Conservation (phyloP, 768 basidiomycete species). For the Mycena albidolilacea region DNA sequence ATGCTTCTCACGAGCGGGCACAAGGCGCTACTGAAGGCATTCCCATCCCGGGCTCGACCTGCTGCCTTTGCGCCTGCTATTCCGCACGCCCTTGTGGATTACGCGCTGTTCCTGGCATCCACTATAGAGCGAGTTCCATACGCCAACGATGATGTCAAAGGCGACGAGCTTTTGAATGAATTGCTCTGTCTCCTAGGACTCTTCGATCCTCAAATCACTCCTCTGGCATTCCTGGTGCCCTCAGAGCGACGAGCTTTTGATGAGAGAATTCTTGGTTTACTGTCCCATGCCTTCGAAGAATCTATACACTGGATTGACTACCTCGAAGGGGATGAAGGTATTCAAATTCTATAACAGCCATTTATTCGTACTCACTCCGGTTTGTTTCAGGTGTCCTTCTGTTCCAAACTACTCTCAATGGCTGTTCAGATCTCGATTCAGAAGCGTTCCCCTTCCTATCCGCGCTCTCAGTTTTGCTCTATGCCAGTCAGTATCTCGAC, state of each 20-base stretch:
- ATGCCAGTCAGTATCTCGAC: conserved; percentile 18
- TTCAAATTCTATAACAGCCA: neutral
- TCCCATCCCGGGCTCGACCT: conserved; percentile 24
- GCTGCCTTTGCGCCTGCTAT: conserved; percentile 27
- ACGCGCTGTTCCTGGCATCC: conserved; percentile 25
- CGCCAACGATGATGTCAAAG: conserved; percentile 4
- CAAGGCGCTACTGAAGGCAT: conserved; percentile 30
- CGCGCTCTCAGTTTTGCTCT: conserved; percentile 22
- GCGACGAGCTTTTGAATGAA: conserved; percentile 13
- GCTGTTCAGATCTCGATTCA: conserved; percentile 20
- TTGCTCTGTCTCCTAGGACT: conserved; percentile 28
- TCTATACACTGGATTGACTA: conserved; percentile 1
- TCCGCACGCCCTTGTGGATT: conserved; percentile 25
- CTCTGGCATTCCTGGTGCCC: conserved; percentile 25
- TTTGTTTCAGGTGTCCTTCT: conserved; percentile 22
- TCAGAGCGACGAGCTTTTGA: conserved; percentile 19
- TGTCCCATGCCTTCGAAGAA: conserved; percentile 18
- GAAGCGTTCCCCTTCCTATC: conserved; percentile 28
- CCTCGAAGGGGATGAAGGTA: conserved; percentile 24
- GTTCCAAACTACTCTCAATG: conserved; percentile 25
- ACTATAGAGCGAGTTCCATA: conserved; percentile 22
- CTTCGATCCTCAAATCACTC: conserved; percentile 32
- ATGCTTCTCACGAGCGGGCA: conserved; percentile 25
- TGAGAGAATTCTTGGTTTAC: conserved; percentile 20
- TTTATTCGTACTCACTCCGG: conserved; percentile 6